Percentiles rank a stretch among this genome's conserved stretches.
phyloP scores from a whole-genome alignment of 805 yeast genomes.

The Metschnikowia gelsemii region DNA sequence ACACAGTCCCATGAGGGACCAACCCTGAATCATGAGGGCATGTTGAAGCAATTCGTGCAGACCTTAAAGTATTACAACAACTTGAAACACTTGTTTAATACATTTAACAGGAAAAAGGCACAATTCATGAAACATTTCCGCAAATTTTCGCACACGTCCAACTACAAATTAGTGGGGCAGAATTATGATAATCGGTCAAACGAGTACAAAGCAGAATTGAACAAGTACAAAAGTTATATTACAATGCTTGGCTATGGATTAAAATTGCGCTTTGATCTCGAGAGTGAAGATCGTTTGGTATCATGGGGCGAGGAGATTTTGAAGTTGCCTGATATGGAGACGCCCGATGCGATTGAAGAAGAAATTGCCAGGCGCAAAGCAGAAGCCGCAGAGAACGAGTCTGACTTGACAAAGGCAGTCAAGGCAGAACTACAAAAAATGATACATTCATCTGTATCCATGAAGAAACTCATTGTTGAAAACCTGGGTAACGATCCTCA shows the following conservation, averaged over 20 bases:
- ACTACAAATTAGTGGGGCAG: constrained; percentile 34
- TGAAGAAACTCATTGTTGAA: constrained; percentile 16
- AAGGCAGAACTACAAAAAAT: constrained; percentile 32
- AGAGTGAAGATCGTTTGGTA: constrained; percentile 28
- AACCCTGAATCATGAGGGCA: constrained; percentile 34
- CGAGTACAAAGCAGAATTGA: constrained; percentile 46
- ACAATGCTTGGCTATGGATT: constrained; percentile 48
- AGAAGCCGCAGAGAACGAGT: constrained; percentile 20
- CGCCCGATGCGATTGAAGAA: constrained; percentile 10
- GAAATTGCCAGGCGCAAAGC: constrained; percentile 11
- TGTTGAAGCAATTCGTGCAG: constrained; percentile 45
- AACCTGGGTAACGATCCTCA: not conserved
- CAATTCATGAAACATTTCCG: constrained; percentile 34
- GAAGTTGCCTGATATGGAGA: constrained; percentile 4
- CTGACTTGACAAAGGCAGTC: constrained; percentile 35
- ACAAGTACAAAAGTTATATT: constrained; percentile 47
- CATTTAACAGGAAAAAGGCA: constrained; percentile 30
- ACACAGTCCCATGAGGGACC: constrained; percentile 20
- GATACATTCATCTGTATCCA: constrained; percentile 16
- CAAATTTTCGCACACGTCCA: constrained; percentile 26
- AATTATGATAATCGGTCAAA: constrained; percentile 44
- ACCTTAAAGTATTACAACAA: constrained; percentile 43
- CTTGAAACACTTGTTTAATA: constrained; percentile 34
- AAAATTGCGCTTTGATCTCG: constrained; percentile 44
- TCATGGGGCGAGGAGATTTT: constrained; percentile 11